Conservation (phyloP, 169 alveolate genomes). For the Plasmodium cynomolgi region DNA sequence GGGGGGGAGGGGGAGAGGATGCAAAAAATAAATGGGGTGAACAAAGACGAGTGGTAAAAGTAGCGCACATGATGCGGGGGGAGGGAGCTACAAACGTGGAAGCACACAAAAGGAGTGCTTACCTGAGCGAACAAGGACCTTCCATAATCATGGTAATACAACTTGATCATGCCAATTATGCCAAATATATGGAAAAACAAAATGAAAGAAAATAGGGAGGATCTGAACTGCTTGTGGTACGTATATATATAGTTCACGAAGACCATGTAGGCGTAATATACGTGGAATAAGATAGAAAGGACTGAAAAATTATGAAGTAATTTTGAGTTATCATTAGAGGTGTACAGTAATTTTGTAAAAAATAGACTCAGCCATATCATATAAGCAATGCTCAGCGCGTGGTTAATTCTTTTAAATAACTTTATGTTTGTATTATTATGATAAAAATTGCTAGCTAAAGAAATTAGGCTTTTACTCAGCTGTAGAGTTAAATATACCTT, state of each 20-base stretch:
- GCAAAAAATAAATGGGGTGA: not conserved
- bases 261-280: conserved; percentile 22
- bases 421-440: conserved; percentile 53
- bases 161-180: conserved; percentile 76
- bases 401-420: conserved; percentile 31
- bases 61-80: not conserved
- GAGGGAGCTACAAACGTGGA: not conserved
- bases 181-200: conserved; percentile 80
- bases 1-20: not conserved
- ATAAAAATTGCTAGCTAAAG: conserved; percentile 14
- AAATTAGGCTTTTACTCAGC: conserved; percentile 32
- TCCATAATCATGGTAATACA: conserved; percentile 75
- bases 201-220: conserved; percentile 77
- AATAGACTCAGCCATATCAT: conserved; percentile 47
- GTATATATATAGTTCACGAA: conserved; percentile 70
- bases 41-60: not conserved
- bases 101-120: not conserved
- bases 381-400: conserved; percentile 25
- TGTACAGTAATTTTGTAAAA: conserved; percentile 51
- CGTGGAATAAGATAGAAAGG: conserved; percentile 20
- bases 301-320: conserved; percentile 23
- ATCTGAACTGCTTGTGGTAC: conserved; percentile 76
- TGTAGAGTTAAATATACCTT: conserved; percentile 61
- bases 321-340: conserved; percentile 23
- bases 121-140: conserved; percentile 80